A percentile compares a stretch with the other conserved stretches of the same genome.
These are phyloP conservation scores for Pseudomonodictys pantanalensis DNA, from an alignment of 495 filamentous ascomycete species.

Conservation along the genomic window DNA sequence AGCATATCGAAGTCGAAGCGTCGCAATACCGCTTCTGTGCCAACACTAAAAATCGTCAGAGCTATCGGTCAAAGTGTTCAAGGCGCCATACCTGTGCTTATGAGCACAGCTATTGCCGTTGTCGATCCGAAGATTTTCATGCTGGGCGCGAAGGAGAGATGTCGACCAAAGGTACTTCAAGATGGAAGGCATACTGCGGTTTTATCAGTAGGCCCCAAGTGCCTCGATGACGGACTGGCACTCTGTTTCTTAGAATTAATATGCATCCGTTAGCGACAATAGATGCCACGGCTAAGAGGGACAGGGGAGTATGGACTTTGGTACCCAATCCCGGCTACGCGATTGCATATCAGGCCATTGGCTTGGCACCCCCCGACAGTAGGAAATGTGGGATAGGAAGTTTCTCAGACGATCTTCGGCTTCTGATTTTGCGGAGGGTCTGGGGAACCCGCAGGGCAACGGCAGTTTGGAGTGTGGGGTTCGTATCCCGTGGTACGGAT, in stretches of 20 bases:
- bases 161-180: background rate
- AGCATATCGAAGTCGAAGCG: conserved; percentile 20
- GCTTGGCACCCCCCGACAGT: background rate
- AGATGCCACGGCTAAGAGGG: conserved; percentile 13
- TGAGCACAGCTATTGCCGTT: background rate
- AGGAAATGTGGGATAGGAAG: conserved; percentile 18
- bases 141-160: background rate
- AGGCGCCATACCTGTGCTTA: conserved; percentile 14
- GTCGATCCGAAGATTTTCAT: conserved; percentile 13
- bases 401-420: conserved; percentile 12
- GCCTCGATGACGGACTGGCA: conserved; percentile 9
- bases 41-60: too few relatives aligned
- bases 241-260: conserved; percentile 17
- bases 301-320: conserved; percentile 21
- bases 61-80: too few relatives aligned
- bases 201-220: conserved; percentile 14
- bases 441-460: background rate
- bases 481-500: conserved; percentile 2
- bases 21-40: conserved; percentile 23
- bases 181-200: conserved; percentile 11
- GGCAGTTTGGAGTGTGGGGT: background rate
- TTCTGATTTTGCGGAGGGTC: background rate
- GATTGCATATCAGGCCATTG: conserved; percentile 19
- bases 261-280: conserved; percentile 18
- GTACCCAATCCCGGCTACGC: conserved; percentile 26